Evolutionary conservation across 305 asterid species (phyloP), one percentile per base, ranked within the genome.

Genomic region (Ajuga reptans): DNA sequence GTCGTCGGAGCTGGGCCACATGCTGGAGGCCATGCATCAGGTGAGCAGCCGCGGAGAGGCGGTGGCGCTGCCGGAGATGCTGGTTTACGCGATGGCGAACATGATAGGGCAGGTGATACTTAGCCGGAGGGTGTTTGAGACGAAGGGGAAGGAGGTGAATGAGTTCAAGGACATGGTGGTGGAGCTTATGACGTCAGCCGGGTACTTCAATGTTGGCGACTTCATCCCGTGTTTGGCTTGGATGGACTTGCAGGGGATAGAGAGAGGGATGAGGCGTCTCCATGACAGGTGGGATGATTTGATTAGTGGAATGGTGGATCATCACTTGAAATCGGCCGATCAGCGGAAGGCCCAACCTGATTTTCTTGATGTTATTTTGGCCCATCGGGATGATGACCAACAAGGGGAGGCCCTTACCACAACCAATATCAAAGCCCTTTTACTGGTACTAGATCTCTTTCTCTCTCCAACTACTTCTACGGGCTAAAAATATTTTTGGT

Each of bases 121-220:
- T 21, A 83, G 83, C 52, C 68, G 72, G 16, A 55, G 84, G 18
- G 80, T 82, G 2, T 83, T 85, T 14, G 81, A 9, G 5, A 62
- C 77, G 0, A 65, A 64, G 43, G 86, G 82, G 1, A 31, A 39
- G 4, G 83, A 78, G 21, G 69, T 75, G 37, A 85, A 83, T 7
- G 84, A 85, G 71, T 85, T 85, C 69, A 82, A 79, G 68, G 82
- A 85, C 0, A 80, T 85, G 87, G 86, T 85, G 59, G 87, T 83
- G 78, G 86, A 83, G 72, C 68, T 85, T 4, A 78, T 83, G 87
- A 82, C 83, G 0, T 24, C 68, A 0, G 90, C 87, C 0, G 87
- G 90, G 0, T 79, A 74, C 31, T 82, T 85, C 57, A 85, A 83
- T 12, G 64, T 85, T 3, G 87, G 90, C 0, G 87, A 85, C 69